These are phyloP conservation scores for Mangifera indica DNA, from an alignment of 345 rosid species.

Conservation along the genomic window DNA sequence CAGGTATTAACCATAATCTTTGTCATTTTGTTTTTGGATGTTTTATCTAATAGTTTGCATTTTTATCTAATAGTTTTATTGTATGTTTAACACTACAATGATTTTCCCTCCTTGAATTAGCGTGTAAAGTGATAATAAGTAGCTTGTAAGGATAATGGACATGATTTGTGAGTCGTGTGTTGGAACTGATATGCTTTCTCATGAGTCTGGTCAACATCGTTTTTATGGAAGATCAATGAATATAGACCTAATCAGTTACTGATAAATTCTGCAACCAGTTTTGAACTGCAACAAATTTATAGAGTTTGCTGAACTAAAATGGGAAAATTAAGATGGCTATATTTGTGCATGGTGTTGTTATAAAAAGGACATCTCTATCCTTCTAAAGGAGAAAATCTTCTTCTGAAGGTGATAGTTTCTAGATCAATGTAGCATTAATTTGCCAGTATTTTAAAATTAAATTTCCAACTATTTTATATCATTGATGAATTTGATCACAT, in stretches of 20 bases:
- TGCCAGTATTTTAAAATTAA: too few species aligned
- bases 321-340: not conserved
- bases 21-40: not conserved
- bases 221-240: not conserved
- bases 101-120: not conserved
- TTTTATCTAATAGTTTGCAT: too few species aligned
- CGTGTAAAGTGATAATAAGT: not conserved
- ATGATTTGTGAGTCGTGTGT: not conserved
- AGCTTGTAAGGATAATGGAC: not conserved
- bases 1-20: constrained; percentile 45
- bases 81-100: not conserved
- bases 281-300: not conserved
- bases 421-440: too few species aligned
- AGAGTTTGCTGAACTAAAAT: not conserved
- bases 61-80: not conserved
- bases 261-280: not conserved
- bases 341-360: not conserved
- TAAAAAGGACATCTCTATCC: not conserved
- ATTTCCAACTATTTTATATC: too few species aligned
- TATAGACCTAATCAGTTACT: not conserved
- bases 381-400: too few species aligned
- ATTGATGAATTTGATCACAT: too few species aligned
- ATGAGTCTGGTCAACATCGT: not conserved
- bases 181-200: not conserved
- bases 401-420: too few species aligned